Evolutionary conservation across 2,329 filamentous ascomycete genomes (phyloP), one percentile per base, ranked within the genome.

Genomic region (Fusarium longipes): DNA sequence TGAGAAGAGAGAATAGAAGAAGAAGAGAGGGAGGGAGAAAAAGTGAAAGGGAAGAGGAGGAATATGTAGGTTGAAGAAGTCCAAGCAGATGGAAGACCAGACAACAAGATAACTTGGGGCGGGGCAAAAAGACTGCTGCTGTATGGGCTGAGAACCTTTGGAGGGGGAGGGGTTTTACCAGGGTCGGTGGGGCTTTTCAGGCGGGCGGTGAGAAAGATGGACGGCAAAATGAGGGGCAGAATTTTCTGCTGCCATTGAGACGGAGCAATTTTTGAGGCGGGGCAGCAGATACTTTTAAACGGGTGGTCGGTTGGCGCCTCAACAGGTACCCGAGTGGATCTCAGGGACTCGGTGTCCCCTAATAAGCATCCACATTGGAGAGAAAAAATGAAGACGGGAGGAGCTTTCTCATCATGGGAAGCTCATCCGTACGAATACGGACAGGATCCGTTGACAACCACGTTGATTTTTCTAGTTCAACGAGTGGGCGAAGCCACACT

Each of bases 161-260:
- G 59, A 58, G 65, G 62, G 65, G 69, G 60, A 68, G 64, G 67
- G 64, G 57, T 63, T 43, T 56, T 33, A 52, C 43, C 43, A 53
- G 60, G 56, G 49, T 43, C 42, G 49, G 59, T 48, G 63, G 68
- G 57, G 50, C 45, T 51, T 65, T 65, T 47, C 65, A 63, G 47
- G 58, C 49, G 69, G 72, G 70, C 66, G 73, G 70, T 73, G 73
- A 73, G 66, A 42, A 22, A 43, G 12, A 62, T 30, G 39, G 40
- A 63, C 39, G 56, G 68, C 65, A 72, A 70, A 73, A 74, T 68
- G 69, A 73, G 71, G 74, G 70, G 70, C 65, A 73, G 72, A 75
- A 68, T 73, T 73, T 75, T 70, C 65, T 63, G 47, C 42, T 61
- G 30, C 58, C 64, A 67, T 60, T 67, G 57, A 67, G 43, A 50